Conservation (phyloP, 176 grass and related monocot species). For the Neostapfia colusana region DNA sequence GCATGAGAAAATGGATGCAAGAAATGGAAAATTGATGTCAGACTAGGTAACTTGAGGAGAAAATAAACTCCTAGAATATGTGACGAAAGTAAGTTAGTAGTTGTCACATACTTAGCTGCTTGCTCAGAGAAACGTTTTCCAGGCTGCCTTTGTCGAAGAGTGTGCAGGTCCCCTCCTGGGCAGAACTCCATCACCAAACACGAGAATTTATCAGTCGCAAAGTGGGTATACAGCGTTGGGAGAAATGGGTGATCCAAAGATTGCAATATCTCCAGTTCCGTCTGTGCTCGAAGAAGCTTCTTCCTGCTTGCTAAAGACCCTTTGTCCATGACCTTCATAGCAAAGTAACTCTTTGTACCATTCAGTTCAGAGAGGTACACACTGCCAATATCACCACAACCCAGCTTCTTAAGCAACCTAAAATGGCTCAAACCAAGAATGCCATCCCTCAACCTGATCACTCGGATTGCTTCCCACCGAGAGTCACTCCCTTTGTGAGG, state of each 20-base stretch:
- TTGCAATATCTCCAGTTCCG: slow-evolving; percentile 71
- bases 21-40: background rate
- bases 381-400: slow-evolving; percentile 74
- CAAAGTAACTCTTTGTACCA: slow-evolving; percentile 68
- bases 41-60: background rate
- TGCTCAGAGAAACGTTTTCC: slow-evolving; percentile 62
- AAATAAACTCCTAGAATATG: background rate
- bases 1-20: background rate
- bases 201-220: slow-evolving; percentile 79
- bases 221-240: slow-evolving; percentile 72
- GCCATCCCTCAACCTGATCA: slow-evolving; percentile 54
- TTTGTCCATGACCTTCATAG: slow-evolving; percentile 88
- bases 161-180: slow-evolving; percentile 76
- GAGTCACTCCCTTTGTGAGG: slow-evolving; percentile 65
- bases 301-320: slow-evolving; percentile 65
- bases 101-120: slow-evolving; percentile 66
- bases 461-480: slow-evolving; percentile 71
- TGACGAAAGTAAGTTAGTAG: slow-evolving; percentile 2
- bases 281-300: slow-evolving; percentile 71
- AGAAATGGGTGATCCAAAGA: slow-evolving; percentile 77
- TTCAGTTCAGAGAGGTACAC: slow-evolving; percentile 70
- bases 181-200: slow-evolving; percentile 87
- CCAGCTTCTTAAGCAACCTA: slow-evolving; percentile 65
- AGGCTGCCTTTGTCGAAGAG: slow-evolving; percentile 67
- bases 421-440: slow-evolving; percentile 68